Percentiles rank a stretch among this genome's conserved stretches.
Conservation (phyloP, 2,329 filamentous ascomycete genomes). For the Drechslerella coelobrocha region DNA sequence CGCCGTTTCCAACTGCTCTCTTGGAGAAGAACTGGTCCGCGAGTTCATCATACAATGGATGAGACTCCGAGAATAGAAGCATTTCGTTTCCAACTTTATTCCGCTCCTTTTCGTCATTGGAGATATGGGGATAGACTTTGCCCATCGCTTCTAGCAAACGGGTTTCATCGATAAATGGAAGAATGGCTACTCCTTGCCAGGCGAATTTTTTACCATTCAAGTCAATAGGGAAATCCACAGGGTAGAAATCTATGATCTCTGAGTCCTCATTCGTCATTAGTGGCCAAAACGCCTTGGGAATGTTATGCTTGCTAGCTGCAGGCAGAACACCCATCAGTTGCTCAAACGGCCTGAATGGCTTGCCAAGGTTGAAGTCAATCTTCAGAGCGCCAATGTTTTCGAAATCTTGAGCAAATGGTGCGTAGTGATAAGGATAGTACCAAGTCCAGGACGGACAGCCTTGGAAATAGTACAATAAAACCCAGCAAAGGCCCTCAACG, state of each 20-base stretch:
- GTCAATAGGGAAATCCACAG: constrained; percentile 89
- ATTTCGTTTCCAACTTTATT: constrained; percentile 83
- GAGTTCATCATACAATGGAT: constrained; percentile 85
- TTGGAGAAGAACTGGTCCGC: constrained; percentile 90
- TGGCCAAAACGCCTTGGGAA: constrained; percentile 85
- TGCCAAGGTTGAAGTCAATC: constrained; percentile 81
- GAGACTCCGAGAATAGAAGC: constrained; percentile 80
- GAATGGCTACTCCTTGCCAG: constrained; percentile 91
- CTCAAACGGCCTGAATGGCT: constrained; percentile 88
- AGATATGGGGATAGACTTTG: constrained; percentile 80
- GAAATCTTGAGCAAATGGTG: constrained; percentile 95
- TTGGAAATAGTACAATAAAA: constrained; percentile 95
- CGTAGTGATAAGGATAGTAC: constrained; percentile 99
- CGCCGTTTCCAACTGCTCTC: constrained; percentile 68
- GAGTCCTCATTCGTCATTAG: constrained; percentile 89
- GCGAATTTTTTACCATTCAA: constrained; percentile 98
- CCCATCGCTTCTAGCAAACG: constrained; percentile 82
- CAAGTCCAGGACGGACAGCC: constrained; percentile 98
- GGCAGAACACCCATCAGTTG: constrained; percentile 98
- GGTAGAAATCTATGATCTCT: constrained; percentile 96
- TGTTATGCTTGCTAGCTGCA: constrained; percentile 79
- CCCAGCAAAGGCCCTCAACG: constrained; percentile 93
- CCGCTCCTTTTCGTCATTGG: constrained; percentile 75
- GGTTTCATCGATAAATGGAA: constrained; percentile 95
- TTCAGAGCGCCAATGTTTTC: constrained; percentile 79